These are phyloP conservation scores for Escovopsis sp. DNA, from an alignment of 2,329 filamentous ascomycete species.

Conservation along the genomic window DNA sequence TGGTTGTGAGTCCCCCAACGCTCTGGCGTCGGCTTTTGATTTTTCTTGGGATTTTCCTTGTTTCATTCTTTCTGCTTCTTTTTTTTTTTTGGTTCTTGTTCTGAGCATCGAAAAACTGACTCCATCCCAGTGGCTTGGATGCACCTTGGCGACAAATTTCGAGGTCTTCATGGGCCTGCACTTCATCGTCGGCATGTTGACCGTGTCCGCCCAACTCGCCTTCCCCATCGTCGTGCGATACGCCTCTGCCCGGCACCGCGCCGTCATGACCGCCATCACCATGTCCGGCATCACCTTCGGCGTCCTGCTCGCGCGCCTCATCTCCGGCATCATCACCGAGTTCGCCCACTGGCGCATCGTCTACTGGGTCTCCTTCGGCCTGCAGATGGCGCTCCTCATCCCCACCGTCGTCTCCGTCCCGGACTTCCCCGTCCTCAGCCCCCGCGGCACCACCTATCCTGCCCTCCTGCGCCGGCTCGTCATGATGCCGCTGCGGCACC, in stretches of 20 bases:
- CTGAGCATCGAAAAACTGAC: slow-evolving; percentile 36
- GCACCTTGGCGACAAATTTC: slow-evolving; percentile 2
- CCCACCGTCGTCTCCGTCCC: slow-evolving; percentile 62
- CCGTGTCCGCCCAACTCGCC: slow-evolving; percentile 41
- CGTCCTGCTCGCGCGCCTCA: slow-evolving; percentile 58
- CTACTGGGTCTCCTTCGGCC: slow-evolving; percentile 61
- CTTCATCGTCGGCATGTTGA: slow-evolving; percentile 5
- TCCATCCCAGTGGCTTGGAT: slow-evolving; percentile 7
- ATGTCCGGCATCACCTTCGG: slow-evolving; percentile 62
- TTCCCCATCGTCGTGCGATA: slow-evolving; percentile 68
- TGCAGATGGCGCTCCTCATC: slow-evolving; percentile 51
- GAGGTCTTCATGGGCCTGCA: slow-evolving; percentile 3
- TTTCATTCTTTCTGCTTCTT: too few species aligned
- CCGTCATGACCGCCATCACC: slow-evolving; percentile 56
- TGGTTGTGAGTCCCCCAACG: slow-evolving; percentile 39
- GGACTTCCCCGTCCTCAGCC: slow-evolving; percentile 62
- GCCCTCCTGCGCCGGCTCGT: slow-evolving; percentile 47
- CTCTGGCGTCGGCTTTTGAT: too few species aligned
- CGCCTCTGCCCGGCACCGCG: slow-evolving; percentile 51
- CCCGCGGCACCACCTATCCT: slow-evolving; percentile 46
- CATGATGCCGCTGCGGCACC: slow-evolving; percentile 30
- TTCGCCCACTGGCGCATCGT: slow-evolving; percentile 62
- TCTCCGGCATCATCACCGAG: slow-evolving; percentile 61
- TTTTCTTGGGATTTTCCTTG: not conserved
- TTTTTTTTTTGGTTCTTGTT: too few species aligned